Base-by-base conservation (phyloP, 495 filamentous ascomycete genomes). In the Cairneyella variabilis region DNA sequence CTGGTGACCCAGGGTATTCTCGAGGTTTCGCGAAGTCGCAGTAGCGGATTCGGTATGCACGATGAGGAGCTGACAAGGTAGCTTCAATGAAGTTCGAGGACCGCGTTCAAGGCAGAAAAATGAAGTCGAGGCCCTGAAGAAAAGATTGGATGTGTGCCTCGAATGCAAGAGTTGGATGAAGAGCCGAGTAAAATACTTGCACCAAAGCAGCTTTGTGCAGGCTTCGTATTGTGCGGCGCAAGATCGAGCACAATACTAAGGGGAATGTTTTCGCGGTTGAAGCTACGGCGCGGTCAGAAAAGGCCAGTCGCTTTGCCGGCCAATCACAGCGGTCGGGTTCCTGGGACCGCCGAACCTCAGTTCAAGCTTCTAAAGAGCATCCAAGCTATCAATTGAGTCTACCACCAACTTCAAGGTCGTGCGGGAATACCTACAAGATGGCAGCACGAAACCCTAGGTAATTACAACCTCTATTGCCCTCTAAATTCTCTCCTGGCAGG, bases 381-480 rank as follows among this genome's bases (percentile, higher is more conserved):
- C n/a, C n/a, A 26, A 57, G 36, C 54, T 50, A 49, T 44, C 53
- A 55, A 60, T 55, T 60, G 49, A 57, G 50, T 51, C 53, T 44
- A 23, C 38, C 36, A 57, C 46, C 32, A 52, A 22, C 45, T 25
- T 57, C 27, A 20, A 14, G 51, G 18, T 14, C 59, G 48, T 58
- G 26, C 23, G 62, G 42, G 52, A 18, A 16, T 59, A 60, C 64
- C 61, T 56, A 58, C 67, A 75, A 67, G 61, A 80, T 80, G 76
- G 60, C 76, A 48, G 64, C 66, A 50, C 69, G 76, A 69, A 69
- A 76, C 47, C 65, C 76, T 54, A 73, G 69, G 76, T 78, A 72
- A 53, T 68, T 56, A 1, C 17, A 11, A 14, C 12, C 40, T 7
- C n/a, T 12, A 25, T 40, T 12, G 28, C 14, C n/a, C 12, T 34